These are phyloP conservation scores for Dichotomocladium elegans DNA, from an alignment of 371 early-diverging fungal genomes.

Conservation along the genomic window DNA sequence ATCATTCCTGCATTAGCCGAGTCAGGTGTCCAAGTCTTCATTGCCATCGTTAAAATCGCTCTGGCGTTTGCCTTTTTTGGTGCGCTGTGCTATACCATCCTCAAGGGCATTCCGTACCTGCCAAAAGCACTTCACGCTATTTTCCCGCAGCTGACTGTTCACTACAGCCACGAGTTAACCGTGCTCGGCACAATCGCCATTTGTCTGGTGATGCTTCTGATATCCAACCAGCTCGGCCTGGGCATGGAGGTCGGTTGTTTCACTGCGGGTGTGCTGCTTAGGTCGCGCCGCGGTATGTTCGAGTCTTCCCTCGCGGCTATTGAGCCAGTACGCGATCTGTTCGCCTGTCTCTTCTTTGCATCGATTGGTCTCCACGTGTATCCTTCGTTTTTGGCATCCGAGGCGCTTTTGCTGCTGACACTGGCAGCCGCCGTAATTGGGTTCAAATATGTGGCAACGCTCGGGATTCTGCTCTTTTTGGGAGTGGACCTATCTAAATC, in stretches of 20 bases:
- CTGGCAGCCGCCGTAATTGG: slow-evolving; percentile 47
- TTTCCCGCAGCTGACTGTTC: slow-evolving; percentile 21
- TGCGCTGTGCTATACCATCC: slow-evolving; percentile 29
- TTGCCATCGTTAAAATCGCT: slow-evolving; percentile 29
- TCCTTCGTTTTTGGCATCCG: slow-evolving; percentile 53
- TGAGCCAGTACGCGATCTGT: slow-evolving; percentile 57
- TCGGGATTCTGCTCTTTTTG: slow-evolving; percentile 32
- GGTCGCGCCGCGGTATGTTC: slow-evolving; percentile 35
- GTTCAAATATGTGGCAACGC: slow-evolving; percentile 47
- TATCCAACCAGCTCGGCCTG: slow-evolving; percentile 43
- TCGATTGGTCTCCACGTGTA: slow-evolving; percentile 65
- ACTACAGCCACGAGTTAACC: slow-evolving; percentile 40
- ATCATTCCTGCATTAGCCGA: slow-evolving; percentile 54
- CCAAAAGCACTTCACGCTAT: slow-evolving; percentile 16
- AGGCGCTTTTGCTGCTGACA: slow-evolving; percentile 45
- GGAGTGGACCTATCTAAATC: slow-evolving; percentile 34
- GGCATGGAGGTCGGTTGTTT: slow-evolving; percentile 63
- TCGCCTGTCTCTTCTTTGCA: slow-evolving; percentile 62
- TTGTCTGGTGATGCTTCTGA: slow-evolving; percentile 42
- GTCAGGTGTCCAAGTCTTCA: slow-evolving; percentile 39
- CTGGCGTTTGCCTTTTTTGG: slow-evolving; percentile 41
- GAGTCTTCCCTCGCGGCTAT: slow-evolving; percentile 38
- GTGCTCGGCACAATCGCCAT: slow-evolving; percentile 50
- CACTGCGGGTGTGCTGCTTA: slow-evolving; percentile 58
- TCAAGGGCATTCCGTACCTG: slow-evolving; percentile 21